Base-by-base conservation (phyloP, 306 rosid species). In the Castanopsis chinensis region DNA sequence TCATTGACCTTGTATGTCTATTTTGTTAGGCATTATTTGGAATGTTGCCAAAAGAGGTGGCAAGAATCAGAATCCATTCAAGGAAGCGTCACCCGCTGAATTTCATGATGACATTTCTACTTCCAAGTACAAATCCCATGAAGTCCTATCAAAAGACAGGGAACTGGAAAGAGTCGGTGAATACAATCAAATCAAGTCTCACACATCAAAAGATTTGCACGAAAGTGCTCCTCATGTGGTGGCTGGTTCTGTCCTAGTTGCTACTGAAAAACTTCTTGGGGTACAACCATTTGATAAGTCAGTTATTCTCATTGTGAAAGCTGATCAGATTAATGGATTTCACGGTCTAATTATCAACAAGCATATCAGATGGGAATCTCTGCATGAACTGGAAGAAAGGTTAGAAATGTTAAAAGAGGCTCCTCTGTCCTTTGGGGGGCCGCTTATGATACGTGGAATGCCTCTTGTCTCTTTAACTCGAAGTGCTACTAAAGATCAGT, bases 341-440 rank as follows among this genome's bases (percentile, higher is more conserved):
- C 91, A 86, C 82, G 99, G 99, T 78, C 84, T 95, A 23, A 92
- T 95, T 75, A 82, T 90, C 73, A 92, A 95, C 93, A 91, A 91
- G 81, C 89, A 71, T 75, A 83, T 91, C 73, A 52, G 76, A 71
- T 92, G 99, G 97, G 89, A 81, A 65, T 74, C 89, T 65, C 82
- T 94, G 43, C 76, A 78, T 43, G 89, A 88, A 57, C 69, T 92
- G 83, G 90, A 77, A 76, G 83, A 86, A 49, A 86, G 83, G 78
- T 55, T 84, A 19, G 85, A 86, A 74, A 80, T 84, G 27, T 67
- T 95, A 78, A 74, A 78, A 19, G 89, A 84, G 81, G 86, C 92
- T 41, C 96, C 92, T 74, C 81, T 95, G 70, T 87, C 94, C 65
- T 84, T 83, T 6, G 98, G 98, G 23, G 99, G 98, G 54, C 97